A percentile compares a stretch with the other conserved stretches of the same genome.
phyloP scores from a whole-genome alignment of 352 stramenopile genomes.

The Thraustotheca clavata region DNA sequence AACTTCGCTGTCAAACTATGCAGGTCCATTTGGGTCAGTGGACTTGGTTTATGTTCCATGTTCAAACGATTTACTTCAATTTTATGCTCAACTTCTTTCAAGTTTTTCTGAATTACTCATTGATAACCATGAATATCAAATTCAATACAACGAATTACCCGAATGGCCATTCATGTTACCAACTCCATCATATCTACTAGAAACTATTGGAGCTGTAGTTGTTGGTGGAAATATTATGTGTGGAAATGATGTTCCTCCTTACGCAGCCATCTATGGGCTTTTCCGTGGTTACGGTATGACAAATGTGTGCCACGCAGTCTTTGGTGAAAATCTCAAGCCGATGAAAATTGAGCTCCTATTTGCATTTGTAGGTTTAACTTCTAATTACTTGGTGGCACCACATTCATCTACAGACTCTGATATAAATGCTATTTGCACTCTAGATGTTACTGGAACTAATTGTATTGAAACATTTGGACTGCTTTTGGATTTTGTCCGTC shows the following conservation, averaged over 20 bases:
- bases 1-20: neutral
- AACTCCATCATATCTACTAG: neutral
- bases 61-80: neutral
- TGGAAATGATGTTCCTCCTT: neutral
- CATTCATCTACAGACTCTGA: too few relatives aligned
- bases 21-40: constrained; percentile 9
- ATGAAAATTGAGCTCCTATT: neutral
- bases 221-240: constrained; percentile 7
- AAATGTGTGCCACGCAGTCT: neutral
- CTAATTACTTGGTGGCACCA: too few relatives aligned
- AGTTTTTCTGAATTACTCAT: neutral
- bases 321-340: neutral
- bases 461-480: neutral
- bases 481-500: neutral
- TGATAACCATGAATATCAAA: neutral
- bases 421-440: neutral
- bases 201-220: neutral
- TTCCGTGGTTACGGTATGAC: neutral
- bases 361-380: neutral
- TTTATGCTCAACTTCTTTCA: neutral
- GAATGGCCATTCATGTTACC: neutral
- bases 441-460: neutral
- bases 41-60: constrained; percentile 3
- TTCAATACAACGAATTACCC: neutral
- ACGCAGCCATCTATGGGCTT: neutral